Evolutionary conservation across 345 rosid genomes (phyloP).

Genomic region (Pugionium dolabratum): DNA sequence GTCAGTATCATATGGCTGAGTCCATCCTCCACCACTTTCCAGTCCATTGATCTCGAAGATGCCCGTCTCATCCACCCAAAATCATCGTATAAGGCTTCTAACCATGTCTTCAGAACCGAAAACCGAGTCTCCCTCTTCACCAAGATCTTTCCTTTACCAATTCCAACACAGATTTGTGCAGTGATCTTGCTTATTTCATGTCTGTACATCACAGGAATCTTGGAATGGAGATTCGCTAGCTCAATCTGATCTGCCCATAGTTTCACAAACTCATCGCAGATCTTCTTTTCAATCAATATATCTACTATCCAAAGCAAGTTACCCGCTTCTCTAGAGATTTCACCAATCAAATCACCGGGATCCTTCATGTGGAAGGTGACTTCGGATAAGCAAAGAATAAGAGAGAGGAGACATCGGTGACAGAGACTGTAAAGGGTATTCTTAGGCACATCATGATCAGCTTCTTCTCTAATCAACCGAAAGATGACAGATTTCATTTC

Average conservation of each 20-base stretch:
- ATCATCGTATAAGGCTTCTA: slow-evolving; percentile 88
- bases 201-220: slow-evolving; percentile 77
- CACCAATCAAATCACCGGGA: slow-evolving; percentile 67
- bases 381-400: slow-evolving; percentile 78
- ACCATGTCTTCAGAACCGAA: slow-evolving; percentile 72
- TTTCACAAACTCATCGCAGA: slow-evolving; percentile 75
- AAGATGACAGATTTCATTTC: slow-evolving; percentile 81
- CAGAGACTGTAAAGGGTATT: slow-evolving; percentile 73
- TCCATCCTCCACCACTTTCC: slow-evolving; percentile 87
- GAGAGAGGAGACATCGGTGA: slow-evolving; percentile 74
- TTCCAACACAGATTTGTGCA: slow-evolving; percentile 77
- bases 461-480: slow-evolving; percentile 65
- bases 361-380: slow-evolving; percentile 55
- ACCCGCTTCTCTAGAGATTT: slow-evolving; percentile 85
- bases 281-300: slow-evolving; percentile 63
- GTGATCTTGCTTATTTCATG: slow-evolving; percentile 91
- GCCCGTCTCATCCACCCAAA: slow-evolving; percentile 93
- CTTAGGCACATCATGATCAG: slow-evolving; percentile 61
- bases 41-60: slow-evolving; percentile 59
- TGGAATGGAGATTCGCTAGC: slow-evolving; percentile 76
- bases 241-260: slow-evolving; percentile 93
- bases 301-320: slow-evolving; percentile 89
- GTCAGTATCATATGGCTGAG: slow-evolving; percentile 81
- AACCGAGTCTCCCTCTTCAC: slow-evolving; percentile 70
- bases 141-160: slow-evolving; percentile 78